Evolutionary conservation across 257 asterid genomes (phyloP), one percentile per base, ranked within the genome.

Genomic region (Rehmannia glutinosa): DNA sequence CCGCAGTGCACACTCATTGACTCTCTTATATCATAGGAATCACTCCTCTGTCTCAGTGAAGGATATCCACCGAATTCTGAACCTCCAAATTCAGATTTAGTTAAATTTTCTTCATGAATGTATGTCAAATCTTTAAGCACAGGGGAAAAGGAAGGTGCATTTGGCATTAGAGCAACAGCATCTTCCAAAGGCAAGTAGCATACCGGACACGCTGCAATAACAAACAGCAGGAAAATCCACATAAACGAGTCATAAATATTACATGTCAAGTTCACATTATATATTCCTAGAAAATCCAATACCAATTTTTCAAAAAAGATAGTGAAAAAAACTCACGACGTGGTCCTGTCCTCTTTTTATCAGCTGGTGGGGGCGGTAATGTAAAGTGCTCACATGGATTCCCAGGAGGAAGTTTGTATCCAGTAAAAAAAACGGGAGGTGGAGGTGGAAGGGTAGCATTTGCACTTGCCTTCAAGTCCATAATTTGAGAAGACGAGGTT

Each of bases 351-450:
- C 85, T 82, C 76, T 88, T 88, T 56, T 84, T 84, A 46, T 88
- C 96, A 24, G 94, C 85, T 35, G 91, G 95, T 27, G 96, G 96
- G 0, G 96, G 96, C 51, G 96, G 95, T 78, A 88, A 54, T 8
- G 83, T 57, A 73, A 88, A 86, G 75, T 78, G 71, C 75, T 86
- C 87, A 49, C 92, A 86, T 15, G 95, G 88, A 76, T 86, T 86
- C 57, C 91, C 96, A 21, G 87, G 85, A 58, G 90, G 96, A 60
- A 88, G 91, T 57, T 66, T 80, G 66, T 89, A 89, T 67, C 96
- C 95, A 20, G 78, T 71, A 75, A 87, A 87, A 72, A 74, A 83
- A 30, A 53, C 69, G 49, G 66, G 76, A 1, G 78, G 77, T 17
- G 82, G 73, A 25, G 62, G 66, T 15, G 65, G 62, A 25, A 39